Percentiles rank a stretch among this genome's conserved stretches.
phyloP scores from a whole-genome alignment of 1,284 basidiomycete genomes.

The Amylostereum areolatum region DNA sequence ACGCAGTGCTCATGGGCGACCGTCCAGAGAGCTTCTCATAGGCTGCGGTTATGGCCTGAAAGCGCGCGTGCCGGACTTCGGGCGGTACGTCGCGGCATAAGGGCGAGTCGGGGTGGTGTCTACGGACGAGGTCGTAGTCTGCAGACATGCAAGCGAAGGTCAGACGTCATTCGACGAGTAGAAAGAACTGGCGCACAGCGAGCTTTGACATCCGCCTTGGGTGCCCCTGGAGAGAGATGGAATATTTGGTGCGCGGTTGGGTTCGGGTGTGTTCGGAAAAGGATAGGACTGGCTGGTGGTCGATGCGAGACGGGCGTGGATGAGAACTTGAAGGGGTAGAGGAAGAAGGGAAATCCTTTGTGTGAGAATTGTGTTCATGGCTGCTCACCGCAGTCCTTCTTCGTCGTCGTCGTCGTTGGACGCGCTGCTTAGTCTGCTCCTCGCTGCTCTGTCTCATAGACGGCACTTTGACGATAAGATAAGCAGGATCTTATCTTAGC shows the following conservation, averaged over 20 bases:
- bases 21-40: conserved; percentile 36
- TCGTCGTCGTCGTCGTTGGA: no score
- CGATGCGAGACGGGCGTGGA: conserved; percentile 16
- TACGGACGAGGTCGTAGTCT: conserved; percentile 53
- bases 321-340: neutral
- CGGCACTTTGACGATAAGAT: no score
- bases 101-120: conserved; percentile 44
- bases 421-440: no score
- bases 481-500: no score
- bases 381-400: neutral
- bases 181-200: conserved; percentile 32
- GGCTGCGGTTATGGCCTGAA: conserved; percentile 43
- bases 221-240: conserved; percentile 38
- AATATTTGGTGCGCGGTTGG: conserved; percentile 50
- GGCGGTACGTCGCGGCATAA: conserved; percentile 25
- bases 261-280: conserved; percentile 33
- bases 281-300: conserved; percentile 22
- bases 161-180: neutral
- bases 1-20: neutral
- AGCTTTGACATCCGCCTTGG: conserved; percentile 40
- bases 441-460: no score
- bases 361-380: neutral
- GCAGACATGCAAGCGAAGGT: neutral
- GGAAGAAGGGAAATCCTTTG: neutral
- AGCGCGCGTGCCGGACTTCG: conserved; percentile 34